Conservation (phyloP, 352 stramenopile genomes). For the Phytophthora nicotianae region DNA sequence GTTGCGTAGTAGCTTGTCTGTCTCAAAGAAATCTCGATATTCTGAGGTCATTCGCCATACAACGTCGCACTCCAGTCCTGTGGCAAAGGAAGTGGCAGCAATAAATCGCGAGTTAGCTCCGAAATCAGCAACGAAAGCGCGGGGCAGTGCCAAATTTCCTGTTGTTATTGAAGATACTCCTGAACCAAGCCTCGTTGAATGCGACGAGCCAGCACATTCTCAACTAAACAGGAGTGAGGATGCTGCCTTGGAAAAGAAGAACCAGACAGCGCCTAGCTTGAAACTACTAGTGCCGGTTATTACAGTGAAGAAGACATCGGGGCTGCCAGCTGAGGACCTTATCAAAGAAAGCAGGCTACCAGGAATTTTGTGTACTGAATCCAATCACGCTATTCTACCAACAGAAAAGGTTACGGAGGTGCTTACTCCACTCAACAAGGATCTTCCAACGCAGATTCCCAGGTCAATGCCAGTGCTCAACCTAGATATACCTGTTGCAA, state of each 20-base stretch:
- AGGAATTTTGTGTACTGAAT: not conserved
- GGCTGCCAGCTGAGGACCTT: too few relatives aligned
- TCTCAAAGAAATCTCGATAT: not conserved
- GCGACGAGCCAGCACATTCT: not conserved
- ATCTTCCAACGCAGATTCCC: not conserved
- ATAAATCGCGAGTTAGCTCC: not conserved
- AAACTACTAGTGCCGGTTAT: not conserved
- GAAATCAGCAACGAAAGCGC: not conserved
- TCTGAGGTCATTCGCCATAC: not conserved
- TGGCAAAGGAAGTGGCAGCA: not conserved
- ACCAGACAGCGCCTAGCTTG: not conserved
- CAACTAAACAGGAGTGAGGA: not conserved
- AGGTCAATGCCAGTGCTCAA: not conserved
- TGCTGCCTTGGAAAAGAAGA: not conserved
- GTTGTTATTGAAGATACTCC: not conserved
- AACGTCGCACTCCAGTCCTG: not conserved
- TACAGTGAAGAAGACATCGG: not conserved
- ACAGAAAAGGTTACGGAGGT: not conserved
- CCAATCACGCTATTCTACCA: too few relatives aligned
- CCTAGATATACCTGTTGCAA: not conserved
- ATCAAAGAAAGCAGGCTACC: not conserved
- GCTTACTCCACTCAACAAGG: not conserved
- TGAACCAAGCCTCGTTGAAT: not conserved
- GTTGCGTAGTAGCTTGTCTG: not conserved
- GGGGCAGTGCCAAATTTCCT: not conserved